phyloP scores from a whole-genome alignment of 768 basidiomycete genomes.

The Suillus weaverae region DNA sequence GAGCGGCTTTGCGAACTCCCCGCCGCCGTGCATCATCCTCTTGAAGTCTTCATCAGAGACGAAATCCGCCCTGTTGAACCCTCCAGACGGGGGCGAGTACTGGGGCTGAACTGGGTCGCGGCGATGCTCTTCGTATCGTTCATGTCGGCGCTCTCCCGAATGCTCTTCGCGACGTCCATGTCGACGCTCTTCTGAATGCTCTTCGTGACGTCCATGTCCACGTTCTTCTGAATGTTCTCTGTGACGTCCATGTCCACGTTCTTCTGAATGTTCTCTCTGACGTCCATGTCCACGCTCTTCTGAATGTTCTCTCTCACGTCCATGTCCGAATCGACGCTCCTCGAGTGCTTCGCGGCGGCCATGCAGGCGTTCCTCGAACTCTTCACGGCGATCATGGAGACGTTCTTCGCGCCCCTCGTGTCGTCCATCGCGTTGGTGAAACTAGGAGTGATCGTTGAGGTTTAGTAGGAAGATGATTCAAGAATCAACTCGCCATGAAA shows the following conservation, averaged over 20 bases:
- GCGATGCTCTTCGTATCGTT: background rate
- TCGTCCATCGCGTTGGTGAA: background rate
- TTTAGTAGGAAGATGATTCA: background rate
- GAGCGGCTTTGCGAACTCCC: conserved; percentile 11
- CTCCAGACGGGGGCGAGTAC: conserved; percentile 7
- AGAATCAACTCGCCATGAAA: background rate
- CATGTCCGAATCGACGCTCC: conserved; percentile 12
- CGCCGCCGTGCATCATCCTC: conserved; percentile 18
- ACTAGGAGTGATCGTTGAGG: background rate
- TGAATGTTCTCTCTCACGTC: background rate
- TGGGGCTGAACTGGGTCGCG: conserved; percentile 5
- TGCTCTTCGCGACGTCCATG: conserved; percentile 2
- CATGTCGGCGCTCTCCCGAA: background rate
- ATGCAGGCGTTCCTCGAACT: conserved; percentile 10
- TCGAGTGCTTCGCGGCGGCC: conserved; percentile 11
- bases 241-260: background rate
- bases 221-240: background rate
- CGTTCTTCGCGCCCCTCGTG: conserved; percentile 14
- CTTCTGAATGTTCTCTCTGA: background rate
- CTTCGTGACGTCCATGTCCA: background rate
- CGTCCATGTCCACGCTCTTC: conserved; percentile 5
- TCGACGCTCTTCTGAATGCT: background rate
- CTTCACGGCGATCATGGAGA: conserved; percentile 11
- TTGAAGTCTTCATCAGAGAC: conserved; percentile 28
- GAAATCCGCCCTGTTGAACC: conserved; percentile 26